Conservation (phyloP, 169 alveolate genomes). For the Amoebophrya sp. region DNA sequence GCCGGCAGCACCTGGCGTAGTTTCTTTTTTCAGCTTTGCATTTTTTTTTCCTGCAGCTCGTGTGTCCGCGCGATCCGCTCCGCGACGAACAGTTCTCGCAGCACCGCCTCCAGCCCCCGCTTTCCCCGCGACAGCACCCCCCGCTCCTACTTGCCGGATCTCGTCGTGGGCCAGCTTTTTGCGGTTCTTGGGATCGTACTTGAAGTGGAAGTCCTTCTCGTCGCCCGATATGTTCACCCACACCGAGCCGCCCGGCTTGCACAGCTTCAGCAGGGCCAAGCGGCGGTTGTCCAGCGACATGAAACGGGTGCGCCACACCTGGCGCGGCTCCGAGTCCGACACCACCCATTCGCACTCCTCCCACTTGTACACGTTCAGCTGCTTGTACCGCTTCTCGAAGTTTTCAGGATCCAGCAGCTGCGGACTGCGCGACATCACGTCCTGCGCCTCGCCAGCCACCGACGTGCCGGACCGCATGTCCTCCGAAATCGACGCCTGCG, state of each 20-base stretch:
- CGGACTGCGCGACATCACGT: neutral
- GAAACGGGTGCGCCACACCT: neutral
- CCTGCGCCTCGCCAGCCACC: neutral
- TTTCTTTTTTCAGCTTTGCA: too few species aligned
- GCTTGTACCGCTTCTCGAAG: neutral
- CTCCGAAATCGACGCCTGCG: neutral
- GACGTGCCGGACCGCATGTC: neutral
- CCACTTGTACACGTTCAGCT: neutral
- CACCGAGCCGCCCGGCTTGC: neutral
- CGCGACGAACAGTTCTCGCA: neutral
- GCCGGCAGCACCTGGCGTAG: too few species aligned
- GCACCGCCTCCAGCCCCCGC: neutral
- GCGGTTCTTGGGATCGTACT: neutral
- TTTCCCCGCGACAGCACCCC: too few species aligned
- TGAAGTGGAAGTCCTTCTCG: neutral
- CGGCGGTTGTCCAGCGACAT: neutral
- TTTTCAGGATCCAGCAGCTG: neutral
- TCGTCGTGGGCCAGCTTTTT: neutral
- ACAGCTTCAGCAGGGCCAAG: neutral
- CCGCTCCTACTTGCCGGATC: neutral
- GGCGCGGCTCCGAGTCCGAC: neutral
- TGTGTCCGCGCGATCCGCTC: too few species aligned
- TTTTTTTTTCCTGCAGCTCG: too few species aligned
- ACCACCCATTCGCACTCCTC: neutral
- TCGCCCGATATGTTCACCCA: neutral